These are phyloP conservation scores for Dactylellina parvicollis DNA, from an alignment of 2,329 filamentous ascomycete species.

Conservation along the genomic window DNA sequence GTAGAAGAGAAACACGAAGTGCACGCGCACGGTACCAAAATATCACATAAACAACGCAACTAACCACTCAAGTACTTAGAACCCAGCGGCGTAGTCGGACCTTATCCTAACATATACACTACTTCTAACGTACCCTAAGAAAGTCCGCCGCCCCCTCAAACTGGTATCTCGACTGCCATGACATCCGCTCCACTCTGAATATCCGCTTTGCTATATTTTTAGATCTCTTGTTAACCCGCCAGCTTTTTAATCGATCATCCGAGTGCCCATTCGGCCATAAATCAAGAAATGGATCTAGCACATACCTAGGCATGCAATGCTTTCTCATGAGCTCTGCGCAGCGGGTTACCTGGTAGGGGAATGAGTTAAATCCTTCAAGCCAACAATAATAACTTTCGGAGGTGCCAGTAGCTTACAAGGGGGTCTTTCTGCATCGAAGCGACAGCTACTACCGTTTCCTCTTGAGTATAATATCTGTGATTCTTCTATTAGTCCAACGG, in stretches of 20 bases:
- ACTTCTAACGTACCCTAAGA: background rate
- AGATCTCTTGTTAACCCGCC: no score
- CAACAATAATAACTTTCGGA: background rate
- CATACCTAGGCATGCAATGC: constrained; percentile 41
- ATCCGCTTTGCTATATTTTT: constrained; percentile 43
- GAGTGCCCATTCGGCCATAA: background rate
- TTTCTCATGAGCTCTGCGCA: constrained; percentile 50
- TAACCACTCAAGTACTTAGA: no score
- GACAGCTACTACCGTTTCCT: constrained; percentile 78
- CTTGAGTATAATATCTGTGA: constrained; percentile 43
- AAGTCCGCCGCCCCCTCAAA: background rate
- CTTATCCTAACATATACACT: no score
- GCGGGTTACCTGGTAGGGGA: constrained; percentile 16
- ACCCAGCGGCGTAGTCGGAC: no score
- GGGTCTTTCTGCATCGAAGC: constrained; percentile 92
- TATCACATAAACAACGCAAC: constrained; percentile 21
- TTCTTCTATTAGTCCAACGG: background rate
- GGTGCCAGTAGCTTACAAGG: constrained; percentile 63
- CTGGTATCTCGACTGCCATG: constrained; percentile 30
- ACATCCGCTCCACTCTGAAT: constrained; percentile 30
- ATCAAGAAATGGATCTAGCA: background rate
- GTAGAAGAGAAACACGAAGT: no score
- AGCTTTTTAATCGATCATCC: background rate
- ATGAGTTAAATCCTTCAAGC: background rate
- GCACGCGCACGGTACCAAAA: background rate